These are phyloP conservation scores for Apiotrichum gracile DNA, from an alignment of 1,284 basidiomycete species.

Conservation along the genomic window DNA sequence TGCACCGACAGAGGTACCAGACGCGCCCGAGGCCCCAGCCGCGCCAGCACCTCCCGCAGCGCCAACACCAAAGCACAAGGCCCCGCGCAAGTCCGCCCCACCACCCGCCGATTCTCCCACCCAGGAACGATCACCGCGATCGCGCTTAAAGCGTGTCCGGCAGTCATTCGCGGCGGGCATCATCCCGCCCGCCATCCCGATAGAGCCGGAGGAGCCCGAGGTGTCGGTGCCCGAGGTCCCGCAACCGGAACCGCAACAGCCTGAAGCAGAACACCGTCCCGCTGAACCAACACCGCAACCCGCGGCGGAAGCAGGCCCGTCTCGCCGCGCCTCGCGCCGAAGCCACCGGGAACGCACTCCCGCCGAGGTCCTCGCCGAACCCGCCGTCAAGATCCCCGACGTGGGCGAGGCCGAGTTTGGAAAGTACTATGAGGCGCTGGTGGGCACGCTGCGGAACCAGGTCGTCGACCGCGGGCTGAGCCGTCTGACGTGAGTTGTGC, in stretches of 20 bases:
- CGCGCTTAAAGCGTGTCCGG: not conserved
- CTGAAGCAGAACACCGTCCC: too few relatives aligned
- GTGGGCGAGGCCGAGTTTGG: constrained; percentile 32
- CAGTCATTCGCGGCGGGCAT: not conserved
- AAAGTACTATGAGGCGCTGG: constrained; percentile 33
- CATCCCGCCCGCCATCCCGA: not conserved
- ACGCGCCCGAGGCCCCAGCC: too few relatives aligned
- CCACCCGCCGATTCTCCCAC: not conserved
- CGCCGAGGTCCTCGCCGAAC: constrained; percentile 15
- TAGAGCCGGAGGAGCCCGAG: not conserved
- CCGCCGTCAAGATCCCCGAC: constrained; percentile 18
- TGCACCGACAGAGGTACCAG: too few relatives aligned
- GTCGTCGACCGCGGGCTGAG: constrained; percentile 38
- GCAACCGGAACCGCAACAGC: not conserved
- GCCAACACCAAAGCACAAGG: too few relatives aligned
- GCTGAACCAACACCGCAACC: too few relatives aligned
- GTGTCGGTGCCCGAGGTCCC: too few relatives aligned
- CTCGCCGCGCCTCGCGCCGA: not conserved
- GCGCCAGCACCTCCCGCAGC: too few relatives aligned
- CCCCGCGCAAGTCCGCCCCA: not conserved
- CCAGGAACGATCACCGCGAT: not conserved
- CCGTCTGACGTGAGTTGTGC: constrained; percentile 39
- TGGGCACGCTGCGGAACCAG: constrained; percentile 34
- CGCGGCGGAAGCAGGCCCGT: not conserved
- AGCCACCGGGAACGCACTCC: constrained; percentile 5